Conservation (phyloP, 192 early-diverging fungal species). For the Linderina pennispora region DNA sequence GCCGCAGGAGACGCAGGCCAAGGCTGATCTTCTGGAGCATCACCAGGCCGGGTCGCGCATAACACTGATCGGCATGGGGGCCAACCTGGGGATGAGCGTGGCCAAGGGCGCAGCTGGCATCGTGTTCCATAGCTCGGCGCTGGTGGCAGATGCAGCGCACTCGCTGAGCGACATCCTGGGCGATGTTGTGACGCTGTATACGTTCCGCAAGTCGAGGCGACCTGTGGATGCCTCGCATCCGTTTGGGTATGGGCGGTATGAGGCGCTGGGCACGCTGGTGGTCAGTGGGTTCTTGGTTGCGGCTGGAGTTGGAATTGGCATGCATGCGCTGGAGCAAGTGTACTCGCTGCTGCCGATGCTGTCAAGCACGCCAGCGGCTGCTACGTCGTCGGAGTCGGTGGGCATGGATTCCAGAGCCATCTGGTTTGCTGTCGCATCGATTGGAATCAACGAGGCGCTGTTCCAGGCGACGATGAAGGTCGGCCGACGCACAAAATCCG, state of each 20-base stretch:
- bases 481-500: conserved; percentile 53
- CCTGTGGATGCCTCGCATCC: conserved; percentile 58
- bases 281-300: conserved; percentile 64
- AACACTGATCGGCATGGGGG: conserved; percentile 59
- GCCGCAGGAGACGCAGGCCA: conserved; percentile 15
- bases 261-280: conserved; percentile 57
- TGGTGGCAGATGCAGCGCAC: conserved; percentile 77
- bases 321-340: conserved; percentile 56
- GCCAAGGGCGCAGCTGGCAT: conserved; percentile 60
- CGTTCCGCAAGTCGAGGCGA: conserved; percentile 62
- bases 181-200: conserved; percentile 76
- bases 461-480: conserved; percentile 67
- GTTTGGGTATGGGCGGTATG: conserved; percentile 64
- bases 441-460: conserved; percentile 71
- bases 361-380: conserved; percentile 3
- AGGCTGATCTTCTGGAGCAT: conserved; percentile 39
- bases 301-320: conserved; percentile 61
- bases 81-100: conserved; percentile 56
- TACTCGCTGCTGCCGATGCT: conserved; percentile 25
- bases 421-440: conserved; percentile 61
- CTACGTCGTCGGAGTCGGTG: conserved; percentile 8
- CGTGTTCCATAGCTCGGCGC: conserved; percentile 66
- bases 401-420: conserved; percentile 60
- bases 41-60: conserved; percentile 57
- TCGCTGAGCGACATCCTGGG: conserved; percentile 69